These are phyloP conservation scores for Myriosclerotinia scirpicola DNA, from an alignment of 2,329 filamentous ascomycete species.

Conservation along the genomic window DNA sequence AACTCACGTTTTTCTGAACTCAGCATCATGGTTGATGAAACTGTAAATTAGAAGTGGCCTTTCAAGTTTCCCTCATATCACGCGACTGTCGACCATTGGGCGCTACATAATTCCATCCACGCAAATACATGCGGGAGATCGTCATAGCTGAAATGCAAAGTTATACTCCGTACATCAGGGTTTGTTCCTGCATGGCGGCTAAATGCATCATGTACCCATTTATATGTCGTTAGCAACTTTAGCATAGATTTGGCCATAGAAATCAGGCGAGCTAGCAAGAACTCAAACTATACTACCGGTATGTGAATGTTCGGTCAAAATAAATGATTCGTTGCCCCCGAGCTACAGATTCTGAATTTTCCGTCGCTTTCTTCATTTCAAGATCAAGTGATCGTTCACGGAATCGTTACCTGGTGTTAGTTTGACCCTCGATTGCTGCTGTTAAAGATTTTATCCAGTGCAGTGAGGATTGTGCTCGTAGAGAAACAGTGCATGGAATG, in stretches of 20 bases:
- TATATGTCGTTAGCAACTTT: not conserved
- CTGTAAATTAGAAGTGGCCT: not conserved
- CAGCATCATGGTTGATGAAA: slow-evolving; percentile 2
- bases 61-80: not conserved
- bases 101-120: not conserved
- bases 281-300: not conserved
- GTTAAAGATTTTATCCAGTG: not conserved
- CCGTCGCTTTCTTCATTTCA: not conserved
- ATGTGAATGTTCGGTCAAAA: not conserved
- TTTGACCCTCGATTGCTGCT: not conserved
- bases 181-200: not conserved
- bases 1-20: not conserved
- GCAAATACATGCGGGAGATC: slow-evolving; percentile 12
- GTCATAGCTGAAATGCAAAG: slow-evolving; percentile 14
- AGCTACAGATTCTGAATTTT: not conserved
- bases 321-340: not conserved
- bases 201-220: not conserved
- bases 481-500: not conserved
- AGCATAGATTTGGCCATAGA: not conserved
- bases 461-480: not conserved
- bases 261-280: not conserved
- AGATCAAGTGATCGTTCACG: not conserved
- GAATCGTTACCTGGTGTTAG: not conserved
- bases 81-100: not conserved
- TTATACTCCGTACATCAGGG: not conserved